These are phyloP conservation scores for Ophiosphaerella herpotricha DNA, from an alignment of 2,329 filamentous ascomycete species.

Conservation along the genomic window DNA sequence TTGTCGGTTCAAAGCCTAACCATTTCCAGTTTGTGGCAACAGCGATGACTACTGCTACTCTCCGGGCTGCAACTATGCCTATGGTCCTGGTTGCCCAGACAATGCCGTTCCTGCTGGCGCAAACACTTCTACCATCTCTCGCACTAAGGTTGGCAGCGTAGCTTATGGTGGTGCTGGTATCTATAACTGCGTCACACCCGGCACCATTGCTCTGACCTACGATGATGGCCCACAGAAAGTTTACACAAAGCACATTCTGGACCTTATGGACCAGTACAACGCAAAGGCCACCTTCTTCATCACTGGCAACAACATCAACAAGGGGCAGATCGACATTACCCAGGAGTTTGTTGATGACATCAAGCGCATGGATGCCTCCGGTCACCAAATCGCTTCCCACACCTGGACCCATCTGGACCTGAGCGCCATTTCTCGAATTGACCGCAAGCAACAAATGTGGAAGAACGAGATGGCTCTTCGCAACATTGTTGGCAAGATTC, in stretches of 20 bases:
- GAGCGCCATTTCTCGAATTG: conserved; percentile 48
- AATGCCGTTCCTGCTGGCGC: conserved; percentile 60
- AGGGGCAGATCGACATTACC: conserved; percentile 60
- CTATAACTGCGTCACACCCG: conserved; percentile 57
- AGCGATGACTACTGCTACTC: conserved; percentile 62
- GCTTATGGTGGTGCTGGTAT: conserved; percentile 63
- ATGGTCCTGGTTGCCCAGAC: conserved; percentile 65
- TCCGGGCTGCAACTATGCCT: conserved; percentile 65
- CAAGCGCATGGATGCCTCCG: conserved; percentile 59
- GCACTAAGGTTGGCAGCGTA: conserved; percentile 59
- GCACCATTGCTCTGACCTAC: conserved; percentile 68
- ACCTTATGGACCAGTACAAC: conserved; percentile 63
- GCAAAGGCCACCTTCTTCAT: conserved; percentile 73
- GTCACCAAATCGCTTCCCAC: conserved; percentile 66
- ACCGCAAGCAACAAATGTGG: conserved; percentile 55
- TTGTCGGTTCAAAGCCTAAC: conserved; percentile 11
- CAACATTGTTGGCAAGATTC: conserved; percentile 61
- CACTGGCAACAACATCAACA: conserved; percentile 61
- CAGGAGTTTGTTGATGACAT: conserved; percentile 56
- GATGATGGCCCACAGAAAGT: conserved; percentile 66
- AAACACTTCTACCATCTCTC: conserved; percentile 59
- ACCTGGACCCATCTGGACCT: conserved; percentile 60
- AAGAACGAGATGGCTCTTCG: conserved; percentile 61
- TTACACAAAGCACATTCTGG: conserved; percentile 65
- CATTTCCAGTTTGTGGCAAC: conserved; percentile 55